phyloP scores from a whole-genome alignment of 495 filamentous ascomycete species.

The Rhizodiscina lignyota region DNA sequence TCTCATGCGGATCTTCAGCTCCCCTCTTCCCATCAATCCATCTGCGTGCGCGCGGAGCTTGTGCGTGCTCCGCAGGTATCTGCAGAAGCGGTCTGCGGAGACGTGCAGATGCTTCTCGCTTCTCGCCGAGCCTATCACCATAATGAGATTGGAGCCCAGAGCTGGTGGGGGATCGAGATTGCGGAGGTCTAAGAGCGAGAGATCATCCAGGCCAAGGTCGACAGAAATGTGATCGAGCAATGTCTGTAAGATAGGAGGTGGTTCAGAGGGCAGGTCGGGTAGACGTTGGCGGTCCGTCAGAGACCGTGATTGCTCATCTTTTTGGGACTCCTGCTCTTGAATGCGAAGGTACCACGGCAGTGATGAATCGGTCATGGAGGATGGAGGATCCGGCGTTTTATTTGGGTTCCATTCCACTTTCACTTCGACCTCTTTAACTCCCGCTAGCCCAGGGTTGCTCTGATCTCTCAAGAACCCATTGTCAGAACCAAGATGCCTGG shows the following conservation, averaged over 20 bases:
- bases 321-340: constrained; percentile 20
- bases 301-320: constrained; percentile 24
- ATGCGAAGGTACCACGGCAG: constrained; percentile 83
- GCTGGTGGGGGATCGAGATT: constrained; percentile 70
- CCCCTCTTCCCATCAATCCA: constrained; percentile 74
- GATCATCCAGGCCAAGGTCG: constrained; percentile 65
- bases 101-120: constrained; percentile 89
- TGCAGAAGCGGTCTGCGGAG: constrained; percentile 72
- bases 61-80: constrained; percentile 63
- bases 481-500: too few species aligned
- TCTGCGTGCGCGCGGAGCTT: constrained; percentile 63
- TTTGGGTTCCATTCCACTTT: too few species aligned
- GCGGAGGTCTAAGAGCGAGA: constrained; percentile 67
- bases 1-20: constrained; percentile 73
- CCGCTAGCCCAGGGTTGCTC: too few species aligned
- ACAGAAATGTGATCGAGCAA: constrained; percentile 65
- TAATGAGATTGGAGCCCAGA: constrained; percentile 71
- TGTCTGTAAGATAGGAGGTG: constrained; percentile 54
- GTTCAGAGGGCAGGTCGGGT: constrained; percentile 55
- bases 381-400: neutral
- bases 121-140: constrained; percentile 85
- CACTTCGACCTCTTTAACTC: too few species aligned
- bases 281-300: constrained; percentile 46
- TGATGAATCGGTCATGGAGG: neutral
- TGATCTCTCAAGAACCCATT: too few species aligned